Evolutionary conservation across 2,329 filamentous ascomycete species (phyloP), one percentile per base, ranked within the genome.

Genomic region (Blastomyces emzantsi): DNA sequence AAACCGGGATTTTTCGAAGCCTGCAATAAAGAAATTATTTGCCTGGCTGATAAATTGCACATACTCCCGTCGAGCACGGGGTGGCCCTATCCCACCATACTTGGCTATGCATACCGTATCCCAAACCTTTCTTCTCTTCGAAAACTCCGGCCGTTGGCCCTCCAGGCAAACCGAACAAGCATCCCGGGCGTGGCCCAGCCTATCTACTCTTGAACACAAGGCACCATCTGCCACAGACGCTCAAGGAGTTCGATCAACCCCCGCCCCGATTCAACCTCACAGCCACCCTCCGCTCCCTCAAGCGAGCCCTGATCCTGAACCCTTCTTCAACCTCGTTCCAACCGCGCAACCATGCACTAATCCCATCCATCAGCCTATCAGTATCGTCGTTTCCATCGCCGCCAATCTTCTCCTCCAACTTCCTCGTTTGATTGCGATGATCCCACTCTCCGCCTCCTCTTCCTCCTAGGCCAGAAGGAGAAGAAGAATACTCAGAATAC

Each of bases 301-400:
- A 82, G 52, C 86, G 79, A 33, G 85, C 68, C 81, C 86, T 65
- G 36, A 67, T 65, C 41, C 65, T 63, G 60, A 77, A 73, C 36
- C 71, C 76, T 64, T 78, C 76, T 65, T 78, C 75, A 17, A 76
- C 70, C 66, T 79, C 76, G 52, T 71, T 73, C 73, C 77, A 78
- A 11, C 76, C 77, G 28, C 76, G 71, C 70, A 78, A 74, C 77
- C 77, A 79, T 22, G 75, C 75, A 28, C 67, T 72, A 17, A 79
- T 71, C 4, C 77, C 77, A 22, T 79, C 76, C 41, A 76, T 62
- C 25, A 75, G 67, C 19, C 68, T 66, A 59, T 74, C 73, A 22
- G 66, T 66, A 49, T 73, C 72, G 4, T 69, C 67, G 9, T 70
- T 68, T 5, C 17, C 28, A n/a, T 30, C 22, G 22, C 22, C 30